A percentile compares a stretch with the other conserved stretches of the same genome.
Conservation (phyloP, 352 stramenopile genomes). For the Peronospora belbahrii region DNA sequence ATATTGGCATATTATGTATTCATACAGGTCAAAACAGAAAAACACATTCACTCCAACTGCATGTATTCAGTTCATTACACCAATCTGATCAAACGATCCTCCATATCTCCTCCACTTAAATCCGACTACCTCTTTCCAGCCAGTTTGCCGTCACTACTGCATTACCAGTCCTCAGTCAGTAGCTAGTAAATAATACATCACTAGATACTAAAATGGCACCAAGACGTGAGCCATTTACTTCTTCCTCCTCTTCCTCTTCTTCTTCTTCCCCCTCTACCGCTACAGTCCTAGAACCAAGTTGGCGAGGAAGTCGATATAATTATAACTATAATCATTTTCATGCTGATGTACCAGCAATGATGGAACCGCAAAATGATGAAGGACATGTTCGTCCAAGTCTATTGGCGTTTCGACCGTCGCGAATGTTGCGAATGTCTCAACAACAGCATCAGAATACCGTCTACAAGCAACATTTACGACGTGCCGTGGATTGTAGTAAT, state of each 20-base stretch:
- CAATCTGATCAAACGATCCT: conserved; percentile 20
- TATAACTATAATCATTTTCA: conserved; percentile 28
- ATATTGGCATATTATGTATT: neutral
- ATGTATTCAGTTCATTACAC: conserved; percentile 22
- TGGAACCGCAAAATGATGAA: conserved; percentile 27
- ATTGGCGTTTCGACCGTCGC: conserved; percentile 39
- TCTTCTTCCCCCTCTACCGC: too few species aligned
- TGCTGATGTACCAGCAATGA: conserved; percentile 28
- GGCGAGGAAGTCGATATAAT: conserved; percentile 15
- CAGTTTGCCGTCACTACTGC: neutral
- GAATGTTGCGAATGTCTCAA: conserved; percentile 38
- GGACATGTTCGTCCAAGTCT: conserved; percentile 31
- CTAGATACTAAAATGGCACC: conserved; percentile 22
- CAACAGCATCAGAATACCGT: conserved; percentile 38
- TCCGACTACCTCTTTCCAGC: conserved; percentile 1
- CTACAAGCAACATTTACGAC: conserved; percentile 35
- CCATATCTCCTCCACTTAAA: neutral
- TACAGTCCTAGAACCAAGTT: conserved; percentile 21
- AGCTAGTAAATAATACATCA: conserved; percentile 2
- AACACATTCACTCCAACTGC: neutral
- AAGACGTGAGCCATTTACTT: conserved; percentile 13
- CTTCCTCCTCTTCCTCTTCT: too few species aligned
- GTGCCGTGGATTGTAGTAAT: conserved; percentile 18
- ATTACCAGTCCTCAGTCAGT: neutral
- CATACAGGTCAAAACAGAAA: neutral